phyloP scores from a whole-genome alignment of 306 rosid genomes.

The Neltuma alba region DNA sequence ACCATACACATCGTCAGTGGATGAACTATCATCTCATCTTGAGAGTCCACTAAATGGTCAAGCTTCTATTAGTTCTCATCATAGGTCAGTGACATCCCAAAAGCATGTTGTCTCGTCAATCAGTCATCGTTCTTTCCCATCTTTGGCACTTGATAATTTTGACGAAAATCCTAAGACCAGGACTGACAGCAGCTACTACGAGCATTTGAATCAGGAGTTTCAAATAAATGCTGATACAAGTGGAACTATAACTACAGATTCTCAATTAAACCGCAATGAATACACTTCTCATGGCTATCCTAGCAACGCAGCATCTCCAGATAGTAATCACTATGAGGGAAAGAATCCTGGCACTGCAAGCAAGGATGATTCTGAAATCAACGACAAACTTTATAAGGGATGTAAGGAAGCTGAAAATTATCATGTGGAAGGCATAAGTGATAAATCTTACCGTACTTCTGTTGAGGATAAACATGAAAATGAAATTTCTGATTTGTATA shows the following conservation, averaged over 20 bases:
- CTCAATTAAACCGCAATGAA: slow-evolving; percentile 20
- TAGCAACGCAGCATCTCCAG: slow-evolving; percentile 23
- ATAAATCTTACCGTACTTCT: slow-evolving; percentile 32
- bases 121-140: slow-evolving; percentile 50
- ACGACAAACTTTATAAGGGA: slow-evolving; percentile 28
- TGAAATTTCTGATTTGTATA: slow-evolving; percentile 33
- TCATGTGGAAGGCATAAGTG: slow-evolving; percentile 36
- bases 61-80: slow-evolving; percentile 47
- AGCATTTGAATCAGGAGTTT: slow-evolving; percentile 36
- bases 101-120: slow-evolving; percentile 37
- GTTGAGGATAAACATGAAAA: slow-evolving; percentile 34
- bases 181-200: slow-evolving; percentile 41
- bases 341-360: slow-evolving; percentile 11
- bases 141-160: slow-evolving; percentile 39
- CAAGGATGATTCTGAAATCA: slow-evolving; percentile 8
- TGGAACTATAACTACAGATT: slow-evolving; percentile 32
- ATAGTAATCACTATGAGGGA: background rate
- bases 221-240: slow-evolving; percentile 26
- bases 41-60: slow-evolving; percentile 54
- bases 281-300: slow-evolving; percentile 30
- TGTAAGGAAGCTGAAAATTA: slow-evolving; percentile 38
- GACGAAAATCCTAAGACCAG: slow-evolving; percentile 41
- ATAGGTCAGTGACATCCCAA: slow-evolving; percentile 38
- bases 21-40: slow-evolving; percentile 57
- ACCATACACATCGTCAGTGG: slow-evolving; percentile 51